A percentile compares a stretch with the other conserved stretches of the same genome.
Evolutionary conservation across 1,284 basidiomycete genomes (phyloP).

Genomic region (Ganoderma meredithae): DNA sequence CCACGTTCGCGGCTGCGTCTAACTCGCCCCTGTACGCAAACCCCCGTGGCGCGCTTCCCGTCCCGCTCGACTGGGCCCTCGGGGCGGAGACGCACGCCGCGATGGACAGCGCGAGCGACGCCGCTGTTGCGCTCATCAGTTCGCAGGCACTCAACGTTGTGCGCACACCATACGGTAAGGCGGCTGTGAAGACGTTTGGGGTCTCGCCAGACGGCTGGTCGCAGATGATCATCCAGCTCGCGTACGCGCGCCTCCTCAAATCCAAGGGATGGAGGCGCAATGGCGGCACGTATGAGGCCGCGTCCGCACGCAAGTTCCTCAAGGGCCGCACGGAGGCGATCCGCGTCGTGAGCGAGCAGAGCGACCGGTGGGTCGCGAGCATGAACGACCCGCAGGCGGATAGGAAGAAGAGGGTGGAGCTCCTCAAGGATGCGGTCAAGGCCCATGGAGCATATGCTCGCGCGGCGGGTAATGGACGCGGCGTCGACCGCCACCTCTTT

Average conservation of each 20-base stretch:
- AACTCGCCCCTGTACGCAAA: constrained; percentile 34
- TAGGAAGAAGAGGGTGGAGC: constrained; percentile 55
- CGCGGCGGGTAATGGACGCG: constrained; percentile 74
- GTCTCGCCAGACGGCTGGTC: constrained; percentile 93
- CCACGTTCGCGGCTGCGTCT: constrained; percentile 58
- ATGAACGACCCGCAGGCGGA: constrained; percentile 65
- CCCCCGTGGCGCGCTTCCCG: constrained; percentile 31
- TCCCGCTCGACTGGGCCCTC: constrained; percentile 73
- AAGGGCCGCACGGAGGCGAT: constrained; percentile 92
- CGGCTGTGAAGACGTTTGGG: constrained; percentile 85
- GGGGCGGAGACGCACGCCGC: constrained; percentile 53
- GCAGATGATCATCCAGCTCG: constrained; percentile 89
- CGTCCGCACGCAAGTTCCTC: constrained; percentile 83
- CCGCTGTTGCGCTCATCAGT: constrained; percentile 67
- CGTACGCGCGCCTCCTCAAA: constrained; percentile 74
- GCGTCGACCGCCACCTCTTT: constrained; percentile 86
- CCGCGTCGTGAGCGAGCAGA: constrained; percentile 77
- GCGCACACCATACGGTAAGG: constrained; percentile 85
- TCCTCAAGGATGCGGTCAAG: constrained; percentile 74
- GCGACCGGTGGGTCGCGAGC: constrained; percentile 74
- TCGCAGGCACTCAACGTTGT: constrained; percentile 74
- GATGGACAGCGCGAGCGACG: constrained; percentile 63
- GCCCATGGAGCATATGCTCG: constrained; percentile 77
- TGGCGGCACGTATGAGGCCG: constrained; percentile 88
- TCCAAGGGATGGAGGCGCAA: constrained; percentile 46